Evolutionary conservation across 257 asterid genomes (phyloP).

Genomic region (Salvia miltiorrhiza): DNA sequence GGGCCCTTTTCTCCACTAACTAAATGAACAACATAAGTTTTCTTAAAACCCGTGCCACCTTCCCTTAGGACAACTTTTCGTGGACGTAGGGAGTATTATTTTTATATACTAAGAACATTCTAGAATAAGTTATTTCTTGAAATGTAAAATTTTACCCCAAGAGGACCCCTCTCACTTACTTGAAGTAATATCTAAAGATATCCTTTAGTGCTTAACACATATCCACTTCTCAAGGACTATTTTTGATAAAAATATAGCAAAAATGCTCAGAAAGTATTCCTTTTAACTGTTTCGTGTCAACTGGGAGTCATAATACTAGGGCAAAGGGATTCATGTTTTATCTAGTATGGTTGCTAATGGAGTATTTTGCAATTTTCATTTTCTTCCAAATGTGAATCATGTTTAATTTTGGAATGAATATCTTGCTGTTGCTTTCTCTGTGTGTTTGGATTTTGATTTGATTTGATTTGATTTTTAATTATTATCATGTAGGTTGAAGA

Average conservation of each 20-base stretch:
- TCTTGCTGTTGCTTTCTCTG: constrained; percentile 19
- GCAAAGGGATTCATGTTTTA: neutral
- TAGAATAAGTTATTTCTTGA: constrained; percentile 6
- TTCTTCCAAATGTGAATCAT: constrained; percentile 10
- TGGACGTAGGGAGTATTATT: too few species aligned
- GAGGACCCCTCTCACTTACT: neutral
- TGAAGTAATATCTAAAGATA: neutral
- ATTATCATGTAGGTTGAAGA: constrained; percentile 69
- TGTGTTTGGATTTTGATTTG: constrained; percentile 1
- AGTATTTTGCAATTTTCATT: constrained; percentile 6
- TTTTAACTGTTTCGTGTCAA: neutral
- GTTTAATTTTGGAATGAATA: constrained; percentile 16
- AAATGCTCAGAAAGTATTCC: neutral
- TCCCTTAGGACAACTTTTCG: too few species aligned
- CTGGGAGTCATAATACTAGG: constrained; percentile 1
- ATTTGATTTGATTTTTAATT: neutral
- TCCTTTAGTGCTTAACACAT: neutral
- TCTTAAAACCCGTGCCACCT: too few species aligned
- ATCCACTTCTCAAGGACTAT: neutral
- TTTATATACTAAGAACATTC: neutral
- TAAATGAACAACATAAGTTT: too few species aligned
- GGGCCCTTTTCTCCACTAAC: too few species aligned
- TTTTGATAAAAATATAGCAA: neutral
- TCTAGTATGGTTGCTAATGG: constrained; percentile 16
- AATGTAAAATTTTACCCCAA: neutral